Percentiles rank a stretch among this genome's conserved stretches.
Conservation (phyloP, 2,329 filamentous ascomycete genomes). For the Botrytis fragariae region DNA sequence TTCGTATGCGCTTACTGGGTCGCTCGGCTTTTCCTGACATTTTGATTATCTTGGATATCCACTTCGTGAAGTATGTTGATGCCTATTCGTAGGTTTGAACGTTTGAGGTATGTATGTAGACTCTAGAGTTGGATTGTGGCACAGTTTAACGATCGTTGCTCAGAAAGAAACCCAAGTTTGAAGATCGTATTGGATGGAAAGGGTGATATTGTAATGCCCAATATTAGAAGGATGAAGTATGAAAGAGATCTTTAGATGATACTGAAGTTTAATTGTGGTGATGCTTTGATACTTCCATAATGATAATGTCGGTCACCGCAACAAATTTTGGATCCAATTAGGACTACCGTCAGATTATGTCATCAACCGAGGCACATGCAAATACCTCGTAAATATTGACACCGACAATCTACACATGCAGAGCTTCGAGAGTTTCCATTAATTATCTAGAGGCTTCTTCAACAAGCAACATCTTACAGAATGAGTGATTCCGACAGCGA, state of each 20-base stretch:
- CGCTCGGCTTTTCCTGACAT: conserved; percentile 33
- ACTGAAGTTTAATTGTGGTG: background rate
- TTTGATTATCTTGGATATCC: conserved; percentile 10
- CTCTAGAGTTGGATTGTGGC: conserved; percentile 7
- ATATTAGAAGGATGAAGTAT: background rate
- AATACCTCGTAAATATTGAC: conserved; percentile 1
- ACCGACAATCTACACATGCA: conserved; percentile 9
- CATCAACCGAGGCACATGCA: conserved; percentile 23
- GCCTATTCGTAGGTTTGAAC: background rate
- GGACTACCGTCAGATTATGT: conserved; percentile 23
- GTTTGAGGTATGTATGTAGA: conserved; percentile 11
- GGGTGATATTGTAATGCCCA: background rate
- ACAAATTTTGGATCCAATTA: background rate
- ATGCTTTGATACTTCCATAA: conserved; percentile 10
- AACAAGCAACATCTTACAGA: conserved; percentile 15
- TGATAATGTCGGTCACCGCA: background rate
- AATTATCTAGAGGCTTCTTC: background rate
- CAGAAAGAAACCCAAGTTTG: background rate
- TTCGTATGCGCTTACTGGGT: conserved; percentile 33
- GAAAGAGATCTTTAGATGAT: background rate
- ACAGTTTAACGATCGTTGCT: background rate
- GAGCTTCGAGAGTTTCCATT: background rate
- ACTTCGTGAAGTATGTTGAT: conserved; percentile 7
- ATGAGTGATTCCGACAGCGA: conserved; percentile 35
- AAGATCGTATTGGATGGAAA: background rate